Evolutionary conservation across 805 yeast species (phyloP), one percentile per base, ranked within the genome.

Genomic region (Starmerella cellae): DNA sequence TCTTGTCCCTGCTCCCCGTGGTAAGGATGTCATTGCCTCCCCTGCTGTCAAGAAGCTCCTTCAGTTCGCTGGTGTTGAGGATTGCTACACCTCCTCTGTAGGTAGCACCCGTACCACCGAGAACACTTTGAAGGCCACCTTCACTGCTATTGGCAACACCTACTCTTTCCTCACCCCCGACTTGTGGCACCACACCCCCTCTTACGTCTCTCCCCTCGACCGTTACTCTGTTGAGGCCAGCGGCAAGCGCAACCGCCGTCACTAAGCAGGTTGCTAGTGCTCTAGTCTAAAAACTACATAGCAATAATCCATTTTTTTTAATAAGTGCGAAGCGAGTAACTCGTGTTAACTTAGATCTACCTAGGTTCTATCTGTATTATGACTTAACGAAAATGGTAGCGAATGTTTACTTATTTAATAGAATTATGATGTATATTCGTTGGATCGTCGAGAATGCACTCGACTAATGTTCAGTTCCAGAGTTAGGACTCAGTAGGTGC

Each of bases 91-190:
- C 61, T 77, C 94, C 63, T 88, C 98, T 62, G 77, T 91, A 57
- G 98, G 98, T 74, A 82, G 95, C 62, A 91, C 98, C 77, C 85
- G 96, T 82, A 91, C 98, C 66, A 76, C 87, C 64, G 98, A 91
- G 77, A 91, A 91, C 95, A 91, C 98, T 69, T 82, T 91, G 69
- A 91, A 91, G 81, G 98, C 98, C 66, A 83, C 96, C 64, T 91
- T 91, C 77, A 87, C 80, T 71, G 98, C 98, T 65, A 81, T 91
- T 65, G 95, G 96, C 76, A 88, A 87, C 94, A 84, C 98, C 60
- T 91, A 91, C 84, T 95, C 94, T 75, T 91, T 87, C 97, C 81
- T 91, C 74, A 91, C 98, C 70, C 98, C 98, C 67, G 82, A 87
- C 94, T 77, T 91, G 72, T 91, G 98, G 98, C 73, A 73, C 61